Evolutionary conservation across 495 filamentous ascomycete species (phyloP).

Genomic region (Pseudotulostoma volvatum): DNA sequence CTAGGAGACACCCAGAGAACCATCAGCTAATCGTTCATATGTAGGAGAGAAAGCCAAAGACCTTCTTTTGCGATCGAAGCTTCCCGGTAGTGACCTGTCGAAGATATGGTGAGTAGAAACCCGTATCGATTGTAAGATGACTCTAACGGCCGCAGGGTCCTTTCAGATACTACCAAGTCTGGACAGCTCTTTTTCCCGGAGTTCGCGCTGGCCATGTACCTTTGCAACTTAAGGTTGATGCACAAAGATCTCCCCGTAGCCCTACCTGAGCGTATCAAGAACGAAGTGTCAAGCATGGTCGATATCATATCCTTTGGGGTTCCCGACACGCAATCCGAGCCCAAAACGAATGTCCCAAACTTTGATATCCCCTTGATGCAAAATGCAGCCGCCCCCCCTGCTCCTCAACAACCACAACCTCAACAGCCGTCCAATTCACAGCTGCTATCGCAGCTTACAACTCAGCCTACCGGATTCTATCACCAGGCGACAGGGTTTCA

Average conservation of each 20-base stretch:
- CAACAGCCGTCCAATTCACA: slow-evolving; percentile 59
- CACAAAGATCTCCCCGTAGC: slow-evolving; percentile 60
- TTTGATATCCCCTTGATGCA: slow-evolving; percentile 50
- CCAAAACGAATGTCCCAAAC: slow-evolving; percentile 56
- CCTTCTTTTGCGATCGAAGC: slow-evolving; percentile 70
- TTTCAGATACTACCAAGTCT: slow-evolving; percentile 95
- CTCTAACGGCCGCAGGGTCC: slow-evolving; percentile 39
- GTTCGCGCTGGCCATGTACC: slow-evolving; percentile 96
- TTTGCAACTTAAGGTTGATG: slow-evolving; percentile 84
- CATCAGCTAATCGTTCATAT: slow-evolving; percentile 8
- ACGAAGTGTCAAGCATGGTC: slow-evolving; percentile 98
- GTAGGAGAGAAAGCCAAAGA: slow-evolving; percentile 73
- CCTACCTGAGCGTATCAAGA: slow-evolving; percentile 74
- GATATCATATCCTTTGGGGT: slow-evolving; percentile 97
- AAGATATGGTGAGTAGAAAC: slow-evolving; percentile 65
- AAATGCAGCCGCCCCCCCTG: slow-evolving; percentile 48
- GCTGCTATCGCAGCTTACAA: slow-evolving; percentile 56
- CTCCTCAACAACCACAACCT: slow-evolving; percentile 76
- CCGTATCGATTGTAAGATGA: not conserved
- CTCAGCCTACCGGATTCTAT: slow-evolving; percentile 47
- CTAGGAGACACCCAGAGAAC: not conserved
- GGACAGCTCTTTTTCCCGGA: slow-evolving; percentile 96
- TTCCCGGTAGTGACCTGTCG: slow-evolving; percentile 64
- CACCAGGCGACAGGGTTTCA: slow-evolving; percentile 44
- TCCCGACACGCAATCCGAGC: slow-evolving; percentile 47